Conservation (phyloP, 2,329 filamentous ascomycete genomes). For the Zymoseptoria passerinii region DNA sequence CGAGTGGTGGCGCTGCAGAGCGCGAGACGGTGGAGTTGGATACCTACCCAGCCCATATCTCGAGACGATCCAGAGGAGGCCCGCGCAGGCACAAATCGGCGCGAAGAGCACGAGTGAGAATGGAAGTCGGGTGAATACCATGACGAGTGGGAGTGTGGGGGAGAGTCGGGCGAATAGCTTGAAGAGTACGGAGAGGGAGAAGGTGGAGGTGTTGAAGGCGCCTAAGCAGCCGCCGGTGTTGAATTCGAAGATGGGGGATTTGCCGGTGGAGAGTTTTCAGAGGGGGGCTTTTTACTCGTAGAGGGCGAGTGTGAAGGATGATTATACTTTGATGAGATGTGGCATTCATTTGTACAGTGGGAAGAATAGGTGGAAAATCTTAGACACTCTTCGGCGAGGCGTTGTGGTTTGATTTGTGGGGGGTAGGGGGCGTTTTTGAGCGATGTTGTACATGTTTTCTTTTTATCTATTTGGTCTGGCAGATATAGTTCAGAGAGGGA, state of each 20-base stretch:
- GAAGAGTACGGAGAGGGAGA: conserved; percentile 37
- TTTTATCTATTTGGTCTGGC: too few species aligned
- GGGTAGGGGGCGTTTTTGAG: too few species aligned
- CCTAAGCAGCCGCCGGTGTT: conserved; percentile 36
- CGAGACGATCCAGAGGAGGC: conserved; percentile 58
- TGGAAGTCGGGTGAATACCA: conserved; percentile 46
- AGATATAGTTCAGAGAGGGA: too few species aligned
- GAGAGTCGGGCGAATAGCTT: conserved; percentile 37
- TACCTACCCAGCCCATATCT: conserved; percentile 90
- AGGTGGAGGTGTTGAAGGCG: conserved; percentile 22
- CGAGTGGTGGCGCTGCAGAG: conserved; percentile 95
- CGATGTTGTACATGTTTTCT: too few species aligned
- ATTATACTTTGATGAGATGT: not conserved
- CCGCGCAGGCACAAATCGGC: conserved; percentile 40
- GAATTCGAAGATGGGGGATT: conserved; percentile 55
- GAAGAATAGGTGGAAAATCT: not conserved
- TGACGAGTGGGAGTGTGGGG: conserved; percentile 38
- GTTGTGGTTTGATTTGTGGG: not conserved
- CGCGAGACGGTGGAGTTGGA: conserved; percentile 79
- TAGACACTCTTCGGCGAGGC: too few species aligned
- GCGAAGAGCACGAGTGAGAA: conserved; percentile 36
- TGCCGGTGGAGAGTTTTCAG: conserved; percentile 61
- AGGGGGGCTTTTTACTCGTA: conserved; percentile 58
- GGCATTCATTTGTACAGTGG: not conserved
- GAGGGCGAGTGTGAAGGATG: not conserved